Evolutionary conservation across 768 basidiomycete species (phyloP).

Genomic region (Lactarius tabidus): DNA sequence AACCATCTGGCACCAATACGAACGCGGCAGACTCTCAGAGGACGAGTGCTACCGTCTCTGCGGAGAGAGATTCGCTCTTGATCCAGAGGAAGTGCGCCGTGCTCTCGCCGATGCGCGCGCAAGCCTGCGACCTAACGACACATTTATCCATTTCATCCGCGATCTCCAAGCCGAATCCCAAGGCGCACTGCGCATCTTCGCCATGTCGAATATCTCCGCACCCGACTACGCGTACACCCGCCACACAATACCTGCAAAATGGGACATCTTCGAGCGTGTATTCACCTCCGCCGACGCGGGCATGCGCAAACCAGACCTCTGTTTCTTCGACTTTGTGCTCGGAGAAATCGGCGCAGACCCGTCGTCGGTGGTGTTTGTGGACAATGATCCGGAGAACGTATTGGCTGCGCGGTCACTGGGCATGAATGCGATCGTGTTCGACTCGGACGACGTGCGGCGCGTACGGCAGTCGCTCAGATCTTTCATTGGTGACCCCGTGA

Average conservation of each 20-base stretch:
- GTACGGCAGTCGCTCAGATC: constrained; percentile 47
- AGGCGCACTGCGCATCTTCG: constrained; percentile 41
- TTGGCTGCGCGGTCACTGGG: constrained; percentile 54
- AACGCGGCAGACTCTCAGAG: constrained; percentile 43
- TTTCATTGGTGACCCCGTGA: constrained; percentile 44
- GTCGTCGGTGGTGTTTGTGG: constrained; percentile 48
- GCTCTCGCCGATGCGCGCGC: constrained; percentile 48
- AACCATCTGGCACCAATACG: constrained; percentile 50
- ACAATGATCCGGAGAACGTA: constrained; percentile 59
- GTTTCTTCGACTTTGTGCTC: constrained; percentile 51
- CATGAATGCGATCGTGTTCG: constrained; percentile 51
- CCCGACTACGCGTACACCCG: constrained; percentile 48
- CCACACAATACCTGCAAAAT: constrained; percentile 43
- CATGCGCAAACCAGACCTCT: constrained; percentile 54
- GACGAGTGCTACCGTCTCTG: constrained; percentile 42
- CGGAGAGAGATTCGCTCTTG: constrained; percentile 38
- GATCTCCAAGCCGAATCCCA: constrained; percentile 41
- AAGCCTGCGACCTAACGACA: constrained; percentile 43
- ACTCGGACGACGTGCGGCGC: constrained; percentile 35
- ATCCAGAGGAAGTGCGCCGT: constrained; percentile 38
- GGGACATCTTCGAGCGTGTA: constrained; percentile 45
- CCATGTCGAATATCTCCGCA: constrained; percentile 57
- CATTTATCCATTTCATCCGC: constrained; percentile 43
- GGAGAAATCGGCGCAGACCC: constrained; percentile 45
- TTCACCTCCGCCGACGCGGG: constrained; percentile 51